Evolutionary conservation across 2,329 filamentous ascomycete genomes (phyloP).

Genomic region (Venturia pyrina): DNA sequence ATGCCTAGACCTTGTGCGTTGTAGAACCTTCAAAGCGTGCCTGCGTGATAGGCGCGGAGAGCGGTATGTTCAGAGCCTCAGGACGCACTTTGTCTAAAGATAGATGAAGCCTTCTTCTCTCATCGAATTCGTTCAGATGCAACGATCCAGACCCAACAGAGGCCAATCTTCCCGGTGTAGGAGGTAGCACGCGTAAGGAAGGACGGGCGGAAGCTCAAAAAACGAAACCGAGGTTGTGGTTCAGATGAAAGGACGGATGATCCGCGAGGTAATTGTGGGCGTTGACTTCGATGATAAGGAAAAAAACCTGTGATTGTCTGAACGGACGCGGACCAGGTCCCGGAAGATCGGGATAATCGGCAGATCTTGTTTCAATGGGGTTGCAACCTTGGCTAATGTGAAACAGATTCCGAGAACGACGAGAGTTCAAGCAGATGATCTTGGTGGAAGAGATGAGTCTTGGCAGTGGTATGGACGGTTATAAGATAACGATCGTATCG

Average conservation of each 20-base stretch:
- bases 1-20: background rate
- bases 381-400: background rate
- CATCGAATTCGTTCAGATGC: background rate
- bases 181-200: background rate
- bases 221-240: background rate
- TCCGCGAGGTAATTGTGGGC: background rate
- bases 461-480: background rate
- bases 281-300: background rate
- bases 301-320: background rate
- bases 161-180: too few relatives aligned
- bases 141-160: too few relatives aligned
- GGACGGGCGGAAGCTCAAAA: background rate
- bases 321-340: background rate
- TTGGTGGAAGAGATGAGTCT: background rate
- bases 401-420: background rate
- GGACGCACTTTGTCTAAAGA: background rate
- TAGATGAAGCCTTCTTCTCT: background rate
- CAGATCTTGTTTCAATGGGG: background rate
- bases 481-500: background rate
- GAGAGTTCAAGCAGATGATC: background rate
- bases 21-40: background rate
- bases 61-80: background rate
- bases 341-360: background rate
- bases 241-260: background rate
- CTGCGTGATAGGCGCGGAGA: background rate